Conservation (phyloP, 148 eudicot species). For the Rhododendron molle region DNA sequence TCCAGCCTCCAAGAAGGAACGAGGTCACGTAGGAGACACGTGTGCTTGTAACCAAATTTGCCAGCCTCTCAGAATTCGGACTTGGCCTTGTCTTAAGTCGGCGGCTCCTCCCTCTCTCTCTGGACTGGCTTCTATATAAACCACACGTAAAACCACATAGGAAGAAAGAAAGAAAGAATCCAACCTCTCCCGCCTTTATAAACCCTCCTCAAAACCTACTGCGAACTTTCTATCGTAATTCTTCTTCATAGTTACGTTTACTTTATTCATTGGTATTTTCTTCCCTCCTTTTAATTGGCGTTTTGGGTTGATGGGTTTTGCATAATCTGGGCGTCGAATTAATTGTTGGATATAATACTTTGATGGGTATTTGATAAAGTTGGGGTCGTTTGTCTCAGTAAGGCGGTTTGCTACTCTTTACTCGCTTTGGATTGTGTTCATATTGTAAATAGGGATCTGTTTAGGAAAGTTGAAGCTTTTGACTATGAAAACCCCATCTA, state of each 20-base stretch:
- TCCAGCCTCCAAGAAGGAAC: background rate
- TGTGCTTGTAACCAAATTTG: background rate
- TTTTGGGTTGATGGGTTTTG: background rate
- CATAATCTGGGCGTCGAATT: background rate
- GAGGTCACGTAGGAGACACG: background rate
- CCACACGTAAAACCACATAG: background rate
- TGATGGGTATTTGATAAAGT: slow-evolving; percentile 24
- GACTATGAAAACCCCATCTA: background rate
- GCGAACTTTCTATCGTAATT: background rate
- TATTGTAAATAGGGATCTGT: background rate
- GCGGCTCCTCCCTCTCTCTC: background rate
- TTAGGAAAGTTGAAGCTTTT: background rate
- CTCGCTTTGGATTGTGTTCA: background rate
- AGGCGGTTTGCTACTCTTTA: background rate
- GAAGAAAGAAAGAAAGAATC: background rate
- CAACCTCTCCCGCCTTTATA: background rate
- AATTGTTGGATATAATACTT: slow-evolving; percentile 6
- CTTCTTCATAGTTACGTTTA: background rate
- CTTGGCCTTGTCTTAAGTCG: background rate
- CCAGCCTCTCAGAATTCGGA: background rate
- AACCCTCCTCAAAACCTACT: background rate
- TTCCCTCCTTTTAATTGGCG: background rate
- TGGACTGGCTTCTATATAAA: background rate
- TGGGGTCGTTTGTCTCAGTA: background rate
- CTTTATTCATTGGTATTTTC: background rate